Evolutionary conservation across 2,329 filamentous ascomycete genomes (phyloP).

Genomic region (Sporothrix brasiliensis): DNA sequence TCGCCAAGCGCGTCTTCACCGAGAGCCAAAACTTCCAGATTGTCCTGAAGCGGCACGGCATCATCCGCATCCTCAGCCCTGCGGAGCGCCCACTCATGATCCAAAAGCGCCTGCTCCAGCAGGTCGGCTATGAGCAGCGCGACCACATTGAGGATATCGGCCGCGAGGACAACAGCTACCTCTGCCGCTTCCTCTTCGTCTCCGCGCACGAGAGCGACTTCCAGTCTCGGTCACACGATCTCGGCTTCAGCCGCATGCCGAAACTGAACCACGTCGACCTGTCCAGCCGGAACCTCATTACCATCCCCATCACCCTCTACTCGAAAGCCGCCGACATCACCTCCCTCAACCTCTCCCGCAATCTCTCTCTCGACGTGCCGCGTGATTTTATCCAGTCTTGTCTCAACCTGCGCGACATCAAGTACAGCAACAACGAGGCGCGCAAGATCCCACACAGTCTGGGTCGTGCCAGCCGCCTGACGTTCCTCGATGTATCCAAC

Average conservation of each 20-base stretch:
- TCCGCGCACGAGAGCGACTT: conserved; percentile 85
- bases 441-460: conserved; percentile 82
- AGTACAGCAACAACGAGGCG: conserved; percentile 92
- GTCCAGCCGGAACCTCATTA: conserved; percentile 84
- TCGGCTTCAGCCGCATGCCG: conserved; percentile 77
- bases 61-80: conserved; percentile 76
- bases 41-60: conserved; percentile 88
- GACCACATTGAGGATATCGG: conserved; percentile 92
- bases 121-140: conserved; percentile 84
- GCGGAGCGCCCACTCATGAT: conserved; percentile 84
- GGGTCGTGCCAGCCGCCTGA: conserved; percentile 76
- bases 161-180: conserved; percentile 94
- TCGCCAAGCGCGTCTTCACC: conserved; percentile 93
- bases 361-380: conserved; percentile 87
- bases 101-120: conserved; percentile 86
- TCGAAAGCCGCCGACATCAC: conserved; percentile 91
- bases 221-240: conserved; percentile 73
- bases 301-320: conserved; percentile 92
- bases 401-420: conserved; percentile 88
- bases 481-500: conserved; percentile 91
- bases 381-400: conserved; percentile 96
- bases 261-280: conserved; percentile 96
- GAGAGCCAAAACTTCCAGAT: conserved; percentile 95
- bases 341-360: conserved; percentile 89
- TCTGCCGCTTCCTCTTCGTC: conserved; percentile 93